Evolutionary conservation across 106 monocot genomes (phyloP).

Genomic region (Dactylorhiza incarnata): DNA sequence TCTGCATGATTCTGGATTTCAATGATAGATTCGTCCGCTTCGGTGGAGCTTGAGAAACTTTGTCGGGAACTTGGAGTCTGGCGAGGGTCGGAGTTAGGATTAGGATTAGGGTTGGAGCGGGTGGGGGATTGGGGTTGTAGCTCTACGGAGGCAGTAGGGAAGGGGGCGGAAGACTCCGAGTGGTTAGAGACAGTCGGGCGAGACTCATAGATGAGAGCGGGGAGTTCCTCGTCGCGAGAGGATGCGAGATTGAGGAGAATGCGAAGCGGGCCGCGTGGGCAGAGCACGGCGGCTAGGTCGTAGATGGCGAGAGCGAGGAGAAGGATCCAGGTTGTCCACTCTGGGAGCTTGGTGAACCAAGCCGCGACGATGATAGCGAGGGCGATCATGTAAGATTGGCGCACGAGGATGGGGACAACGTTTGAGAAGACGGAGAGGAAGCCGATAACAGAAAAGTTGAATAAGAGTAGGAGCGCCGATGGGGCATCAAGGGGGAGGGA

Average conservation of each 20-base stretch:
- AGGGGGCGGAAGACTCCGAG: slow-evolving; percentile 2
- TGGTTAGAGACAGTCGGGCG: slow-evolving; percentile 30
- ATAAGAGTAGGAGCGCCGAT: slow-evolving; percentile 38
- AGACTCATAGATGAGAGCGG: slow-evolving; percentile 84
- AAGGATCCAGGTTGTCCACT: slow-evolving; percentile 90
- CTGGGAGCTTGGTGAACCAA: slow-evolving; percentile 79
- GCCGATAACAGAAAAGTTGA: slow-evolving; percentile 72
- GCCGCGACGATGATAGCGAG: slow-evolving; percentile 79
- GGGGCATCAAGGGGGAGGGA: slow-evolving; percentile 48
- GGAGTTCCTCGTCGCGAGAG: slow-evolving; percentile 76
- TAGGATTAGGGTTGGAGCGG: background rate
- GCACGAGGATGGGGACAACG: slow-evolving; percentile 52
- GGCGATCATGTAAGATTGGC: slow-evolving; percentile 72
- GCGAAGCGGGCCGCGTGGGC: slow-evolving; percentile 71
- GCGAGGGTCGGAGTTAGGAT: background rate
- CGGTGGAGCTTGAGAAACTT: background rate
- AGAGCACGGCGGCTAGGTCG: slow-evolving; percentile 80
- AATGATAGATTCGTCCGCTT: slow-evolving; percentile 8
- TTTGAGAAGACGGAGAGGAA: slow-evolving; percentile 41
- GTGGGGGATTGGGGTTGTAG: slow-evolving; percentile 22
- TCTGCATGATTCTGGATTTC: slow-evolving; percentile 32
- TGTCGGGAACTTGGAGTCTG: background rate
- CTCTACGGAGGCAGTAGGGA: slow-evolving; percentile 23
- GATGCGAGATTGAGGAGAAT: slow-evolving; percentile 81
- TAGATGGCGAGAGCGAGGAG: slow-evolving; percentile 74